Evolutionary conservation across 345 rosid genomes (phyloP).

Genomic region (Euclidium syriacum): DNA sequence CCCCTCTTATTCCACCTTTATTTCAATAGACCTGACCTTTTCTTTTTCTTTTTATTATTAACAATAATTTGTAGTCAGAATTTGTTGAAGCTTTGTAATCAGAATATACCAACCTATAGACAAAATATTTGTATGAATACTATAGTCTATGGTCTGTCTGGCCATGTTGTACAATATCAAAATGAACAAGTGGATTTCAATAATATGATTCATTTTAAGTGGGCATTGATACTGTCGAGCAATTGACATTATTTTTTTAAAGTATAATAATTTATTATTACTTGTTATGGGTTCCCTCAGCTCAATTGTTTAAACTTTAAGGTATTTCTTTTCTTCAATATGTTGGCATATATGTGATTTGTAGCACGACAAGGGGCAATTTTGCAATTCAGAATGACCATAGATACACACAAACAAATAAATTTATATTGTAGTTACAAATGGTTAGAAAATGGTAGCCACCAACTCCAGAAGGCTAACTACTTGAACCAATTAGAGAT

Average conservation of each 20-base stretch:
- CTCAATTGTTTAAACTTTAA: constrained; percentile 17
- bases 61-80: neutral
- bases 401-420: neutral
- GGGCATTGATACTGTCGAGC: constrained; percentile 29
- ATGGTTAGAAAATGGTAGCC: constrained; percentile 33
- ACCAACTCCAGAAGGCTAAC: constrained; percentile 22
- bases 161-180: constrained; percentile 28
- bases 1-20: constrained; percentile 11
- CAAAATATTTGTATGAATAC: neutral
- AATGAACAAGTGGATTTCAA: constrained; percentile 24
- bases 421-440: neutral
- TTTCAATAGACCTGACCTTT: constrained; percentile 14
- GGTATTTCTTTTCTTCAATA: neutral
- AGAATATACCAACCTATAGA: no score
- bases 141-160: constrained; percentile 8
- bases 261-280: neutral
- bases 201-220: constrained; percentile 16
- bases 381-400: constrained; percentile 6
- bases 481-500: constrained; percentile 18
- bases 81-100: neutral
- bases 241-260: neutral
- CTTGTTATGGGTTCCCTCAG: constrained; percentile 17
- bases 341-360: constrained; percentile 15
- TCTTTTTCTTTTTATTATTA: neutral
- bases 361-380: constrained; percentile 1